phyloP scores from a whole-genome alignment of 306 rosid species.

The Echinosophora koreensis region DNA sequence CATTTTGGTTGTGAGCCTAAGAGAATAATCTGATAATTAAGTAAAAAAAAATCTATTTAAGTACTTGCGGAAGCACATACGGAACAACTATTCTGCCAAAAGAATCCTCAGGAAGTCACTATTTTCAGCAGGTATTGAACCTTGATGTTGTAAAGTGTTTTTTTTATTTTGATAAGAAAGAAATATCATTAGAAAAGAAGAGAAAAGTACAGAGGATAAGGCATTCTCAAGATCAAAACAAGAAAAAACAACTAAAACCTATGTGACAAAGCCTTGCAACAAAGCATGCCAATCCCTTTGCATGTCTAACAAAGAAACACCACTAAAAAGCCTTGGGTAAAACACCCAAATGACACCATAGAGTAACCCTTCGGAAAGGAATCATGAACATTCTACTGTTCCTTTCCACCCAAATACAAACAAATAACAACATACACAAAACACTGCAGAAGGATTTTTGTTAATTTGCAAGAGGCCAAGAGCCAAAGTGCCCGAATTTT shows the following conservation, averaged over 20 bases:
- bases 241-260: neutral
- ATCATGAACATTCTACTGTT: neutral
- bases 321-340: neutral
- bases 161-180: too few species aligned
- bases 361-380: neutral
- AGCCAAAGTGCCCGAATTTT: neutral
- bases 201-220: too few species aligned
- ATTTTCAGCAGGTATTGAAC: slow-evolving; percentile 9
- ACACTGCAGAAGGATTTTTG: neutral
- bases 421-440: neutral
- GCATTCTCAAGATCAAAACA: too few species aligned
- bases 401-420: neutral
- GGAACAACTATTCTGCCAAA: slow-evolving; percentile 1
- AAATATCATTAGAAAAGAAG: too few species aligned
- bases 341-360: neutral
- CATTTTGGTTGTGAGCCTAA: neutral
- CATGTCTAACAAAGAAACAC: neutral
- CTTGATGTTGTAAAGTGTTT: neutral
- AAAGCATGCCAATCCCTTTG: neutral
- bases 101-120: slow-evolving; percentile 1
- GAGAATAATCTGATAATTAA: slow-evolving; percentile 17
- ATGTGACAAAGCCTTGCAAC: neutral
- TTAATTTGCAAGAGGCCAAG: neutral
- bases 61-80: slow-evolving; percentile 20
- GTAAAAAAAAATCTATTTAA: slow-evolving; percentile 14